These are phyloP conservation scores for Rusavskia elegans DNA, from an alignment of 495 filamentous ascomycete species.

Conservation along the genomic window DNA sequence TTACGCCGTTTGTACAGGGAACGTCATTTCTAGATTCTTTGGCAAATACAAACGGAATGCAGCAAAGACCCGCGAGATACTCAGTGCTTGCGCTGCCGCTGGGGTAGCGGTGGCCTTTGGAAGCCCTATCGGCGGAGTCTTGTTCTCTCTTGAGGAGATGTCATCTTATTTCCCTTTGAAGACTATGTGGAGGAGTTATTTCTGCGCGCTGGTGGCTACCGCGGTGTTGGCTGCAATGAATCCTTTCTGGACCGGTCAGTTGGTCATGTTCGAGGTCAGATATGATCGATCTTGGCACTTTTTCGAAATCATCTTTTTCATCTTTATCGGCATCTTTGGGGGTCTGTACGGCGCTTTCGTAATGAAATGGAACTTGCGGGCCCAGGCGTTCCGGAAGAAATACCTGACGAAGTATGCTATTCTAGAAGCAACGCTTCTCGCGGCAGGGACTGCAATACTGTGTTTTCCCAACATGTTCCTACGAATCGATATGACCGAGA, in stretches of 20 bases:
- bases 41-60: conserved; percentile 87
- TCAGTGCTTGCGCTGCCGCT: conserved; percentile 86
- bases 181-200: conserved; percentile 96
- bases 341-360: conserved; percentile 94
- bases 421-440: conserved; percentile 74
- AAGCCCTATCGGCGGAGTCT: conserved; percentile 88
- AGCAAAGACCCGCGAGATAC: conserved; percentile 85
- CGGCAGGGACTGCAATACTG: conserved; percentile 67
- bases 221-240: conserved; percentile 92
- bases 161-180: conserved; percentile 96
- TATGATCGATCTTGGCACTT: conserved; percentile 98
- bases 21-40: conserved; percentile 89
- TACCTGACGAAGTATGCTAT: conserved; percentile 76
- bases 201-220: conserved; percentile 92
- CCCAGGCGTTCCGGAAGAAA: conserved; percentile 86
- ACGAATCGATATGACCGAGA: conserved; percentile 96
- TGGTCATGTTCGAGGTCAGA: conserved; percentile 97
- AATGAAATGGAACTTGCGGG: conserved; percentile 93
- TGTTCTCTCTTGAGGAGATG: conserved; percentile 98
- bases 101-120: conserved; percentile 96
- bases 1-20: conserved; percentile 94
- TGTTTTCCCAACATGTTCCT: conserved; percentile 96
- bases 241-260: conserved; percentile 90
- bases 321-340: conserved; percentile 82
- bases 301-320: conserved; percentile 88